Conservation (phyloP, 108 stramenopile species). For the Parmales sp. region DNA sequence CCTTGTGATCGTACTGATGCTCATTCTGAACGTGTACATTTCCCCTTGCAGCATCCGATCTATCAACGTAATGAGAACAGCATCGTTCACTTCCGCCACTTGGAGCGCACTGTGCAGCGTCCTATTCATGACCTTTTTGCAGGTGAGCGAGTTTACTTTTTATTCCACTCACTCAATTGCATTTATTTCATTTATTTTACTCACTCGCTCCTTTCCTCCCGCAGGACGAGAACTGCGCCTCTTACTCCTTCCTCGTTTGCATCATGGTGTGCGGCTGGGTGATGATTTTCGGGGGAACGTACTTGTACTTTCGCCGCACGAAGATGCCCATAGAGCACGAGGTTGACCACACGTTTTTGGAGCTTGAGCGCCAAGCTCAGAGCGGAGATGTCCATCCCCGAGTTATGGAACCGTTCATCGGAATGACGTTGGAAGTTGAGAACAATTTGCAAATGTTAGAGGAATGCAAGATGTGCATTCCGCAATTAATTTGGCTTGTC, state of each 20-base stretch:
- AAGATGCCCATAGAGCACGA: neutral
- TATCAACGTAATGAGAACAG: constrained; percentile 4
- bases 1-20: neutral
- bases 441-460: neutral
- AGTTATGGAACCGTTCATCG: constrained; percentile 12
- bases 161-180: too few relatives aligned
- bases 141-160: too few relatives aligned
- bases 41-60: neutral
- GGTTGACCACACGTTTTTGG: constrained; percentile 8
- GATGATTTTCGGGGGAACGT: constrained; percentile 4
- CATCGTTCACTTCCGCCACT: neutral
- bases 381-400: neutral
- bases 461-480: neutral
- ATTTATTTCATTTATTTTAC: neutral
- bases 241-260: neutral
- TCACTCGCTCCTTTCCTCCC: neutral
- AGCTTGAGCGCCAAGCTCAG: constrained; percentile 1
- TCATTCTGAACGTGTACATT: neutral
- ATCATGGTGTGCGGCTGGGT: neutral
- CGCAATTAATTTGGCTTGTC: constrained; percentile 4
- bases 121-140: neutral
- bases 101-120: neutral
- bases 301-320: neutral
- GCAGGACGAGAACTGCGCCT: neutral
- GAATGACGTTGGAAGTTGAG: constrained; percentile 9